These are phyloP conservation scores for Blastobotrys apis DNA, from an alignment of 1,139 yeast genomes.

Conservation along the genomic window DNA sequence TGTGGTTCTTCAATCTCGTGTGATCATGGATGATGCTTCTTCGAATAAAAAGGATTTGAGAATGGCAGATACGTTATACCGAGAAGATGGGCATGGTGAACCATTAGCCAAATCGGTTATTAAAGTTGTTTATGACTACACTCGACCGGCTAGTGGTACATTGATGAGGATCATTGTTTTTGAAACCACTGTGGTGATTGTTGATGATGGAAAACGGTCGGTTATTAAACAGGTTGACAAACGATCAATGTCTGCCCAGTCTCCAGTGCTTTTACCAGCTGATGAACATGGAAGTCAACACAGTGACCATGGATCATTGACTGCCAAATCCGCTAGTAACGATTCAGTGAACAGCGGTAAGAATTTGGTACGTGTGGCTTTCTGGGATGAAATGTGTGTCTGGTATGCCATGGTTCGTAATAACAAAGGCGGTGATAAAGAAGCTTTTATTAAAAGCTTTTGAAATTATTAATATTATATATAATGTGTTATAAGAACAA, in stretches of 20 bases:
- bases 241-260: conserved; percentile 17
- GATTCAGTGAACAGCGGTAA: conserved; percentile 7
- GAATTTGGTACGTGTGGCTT: conserved; percentile 16
- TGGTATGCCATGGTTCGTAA: conserved; percentile 15
- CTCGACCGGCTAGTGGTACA: conserved; percentile 20
- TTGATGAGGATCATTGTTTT: conserved; percentile 22
- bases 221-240: conserved; percentile 18
- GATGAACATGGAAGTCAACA: conserved; percentile 7
- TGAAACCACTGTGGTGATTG: conserved; percentile 20
- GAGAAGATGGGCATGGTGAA: conserved; percentile 12
- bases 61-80: conserved; percentile 21
- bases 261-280: conserved; percentile 15
- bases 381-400: conserved; percentile 16
- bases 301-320: conserved; percentile 8
- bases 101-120: conserved; percentile 20
- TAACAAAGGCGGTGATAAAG: conserved; percentile 15
- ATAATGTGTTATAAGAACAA: too few species aligned
- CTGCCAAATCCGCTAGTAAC: conserved; percentile 1
- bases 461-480: too few species aligned
- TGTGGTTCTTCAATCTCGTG: conserved; percentile 19
- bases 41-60: conserved; percentile 13
- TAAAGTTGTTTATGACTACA: conserved; percentile 17
- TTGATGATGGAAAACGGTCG: conserved; percentile 22
- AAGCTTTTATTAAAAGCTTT: conserved; percentile 14
- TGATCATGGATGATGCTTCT: conserved; percentile 20